Conservation (phyloP, 2,329 filamentous ascomycete species). For the Endoconidiophora polonica region DNA sequence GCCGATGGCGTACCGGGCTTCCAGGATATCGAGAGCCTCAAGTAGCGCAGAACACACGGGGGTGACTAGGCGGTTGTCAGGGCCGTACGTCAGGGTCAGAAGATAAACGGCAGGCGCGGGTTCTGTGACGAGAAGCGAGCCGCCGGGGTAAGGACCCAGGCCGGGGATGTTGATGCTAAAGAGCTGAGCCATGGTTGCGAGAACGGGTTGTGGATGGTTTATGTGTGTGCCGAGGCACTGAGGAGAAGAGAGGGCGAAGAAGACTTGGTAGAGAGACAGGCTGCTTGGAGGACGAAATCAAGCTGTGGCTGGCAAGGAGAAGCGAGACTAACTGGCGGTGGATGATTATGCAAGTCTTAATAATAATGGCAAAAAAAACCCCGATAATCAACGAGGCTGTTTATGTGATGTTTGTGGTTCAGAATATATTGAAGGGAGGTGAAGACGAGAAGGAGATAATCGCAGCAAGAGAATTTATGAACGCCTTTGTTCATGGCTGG, state of each 20-base stretch:
- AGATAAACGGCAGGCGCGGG: constrained; percentile 50
- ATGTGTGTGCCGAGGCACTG: not conserved
- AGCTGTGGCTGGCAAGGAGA: not conserved
- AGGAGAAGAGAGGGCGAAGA: not conserved
- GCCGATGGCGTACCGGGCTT: constrained; percentile 45
- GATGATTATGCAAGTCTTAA: too few species aligned
- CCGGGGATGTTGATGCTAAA: constrained; percentile 43
- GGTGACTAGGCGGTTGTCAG: constrained; percentile 61
- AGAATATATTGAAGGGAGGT: too few species aligned
- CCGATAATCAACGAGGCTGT: too few species aligned
- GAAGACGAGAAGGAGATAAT: too few species aligned
- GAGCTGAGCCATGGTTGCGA: constrained; percentile 19
- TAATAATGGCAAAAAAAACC: too few species aligned
- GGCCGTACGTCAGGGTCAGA: constrained; percentile 51
- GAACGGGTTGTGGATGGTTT: not conserved
- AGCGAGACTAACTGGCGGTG: too few species aligned
- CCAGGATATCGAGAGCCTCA: constrained; percentile 57
- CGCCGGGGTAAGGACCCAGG: constrained; percentile 29
- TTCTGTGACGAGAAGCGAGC: constrained; percentile 44
- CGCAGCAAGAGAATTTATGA: too few species aligned
- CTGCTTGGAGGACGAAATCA: not conserved
- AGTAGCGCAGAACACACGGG: constrained; percentile 51
- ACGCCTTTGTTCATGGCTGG: too few species aligned
- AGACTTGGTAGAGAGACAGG: not conserved
- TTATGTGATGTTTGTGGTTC: too few species aligned